Evolutionary conservation across 78 protist genomes (phyloP).

Genomic region (Polysphondylium violaceum): DNA sequence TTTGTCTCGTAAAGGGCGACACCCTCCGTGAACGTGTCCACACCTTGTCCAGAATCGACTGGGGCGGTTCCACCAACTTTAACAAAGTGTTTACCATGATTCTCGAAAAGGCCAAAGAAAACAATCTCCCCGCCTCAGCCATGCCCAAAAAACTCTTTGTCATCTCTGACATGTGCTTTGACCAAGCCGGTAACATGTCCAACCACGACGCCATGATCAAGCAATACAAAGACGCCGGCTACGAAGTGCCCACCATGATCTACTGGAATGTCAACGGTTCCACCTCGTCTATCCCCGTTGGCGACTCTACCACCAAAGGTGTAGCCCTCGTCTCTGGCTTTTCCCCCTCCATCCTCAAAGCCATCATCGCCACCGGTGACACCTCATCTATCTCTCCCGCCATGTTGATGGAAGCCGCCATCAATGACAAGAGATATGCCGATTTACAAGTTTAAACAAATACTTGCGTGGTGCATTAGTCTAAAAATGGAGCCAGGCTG

Average conservation of each 20-base stretch:
- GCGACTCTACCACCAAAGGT: background rate
- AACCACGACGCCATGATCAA: constrained; percentile 20
- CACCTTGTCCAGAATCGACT: background rate
- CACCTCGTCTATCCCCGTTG: constrained; percentile 10
- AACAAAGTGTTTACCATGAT: constrained; percentile 16
- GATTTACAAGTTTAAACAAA: constrained; percentile 23
- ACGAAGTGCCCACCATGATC: constrained; percentile 38
- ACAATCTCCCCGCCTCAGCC: constrained; percentile 49
- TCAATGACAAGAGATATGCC: constrained; percentile 41
- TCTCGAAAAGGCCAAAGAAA: constrained; percentile 18
- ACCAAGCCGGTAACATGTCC: constrained; percentile 20
- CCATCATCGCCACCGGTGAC: constrained; percentile 64
- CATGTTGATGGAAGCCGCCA: constrained; percentile 9
- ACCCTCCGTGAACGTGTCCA: constrained; percentile 24
- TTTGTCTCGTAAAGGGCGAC: constrained; percentile 22
- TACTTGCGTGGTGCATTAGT: no score
- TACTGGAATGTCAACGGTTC: constrained; percentile 76
- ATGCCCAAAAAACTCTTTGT: constrained; percentile 82
- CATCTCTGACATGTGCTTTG: constrained; percentile 77
- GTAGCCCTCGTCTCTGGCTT: constrained; percentile 79
- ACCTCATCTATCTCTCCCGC: constrained; percentile 10
- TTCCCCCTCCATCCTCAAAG: constrained; percentile 67
- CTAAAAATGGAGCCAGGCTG: no score
- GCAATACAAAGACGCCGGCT: constrained; percentile 62
- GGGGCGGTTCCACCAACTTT: constrained; percentile 82